Evolutionary conservation across 2,329 filamentous ascomycete species (phyloP).

Genomic region (Nothophaeocryptopus gaeumannii): DNA sequence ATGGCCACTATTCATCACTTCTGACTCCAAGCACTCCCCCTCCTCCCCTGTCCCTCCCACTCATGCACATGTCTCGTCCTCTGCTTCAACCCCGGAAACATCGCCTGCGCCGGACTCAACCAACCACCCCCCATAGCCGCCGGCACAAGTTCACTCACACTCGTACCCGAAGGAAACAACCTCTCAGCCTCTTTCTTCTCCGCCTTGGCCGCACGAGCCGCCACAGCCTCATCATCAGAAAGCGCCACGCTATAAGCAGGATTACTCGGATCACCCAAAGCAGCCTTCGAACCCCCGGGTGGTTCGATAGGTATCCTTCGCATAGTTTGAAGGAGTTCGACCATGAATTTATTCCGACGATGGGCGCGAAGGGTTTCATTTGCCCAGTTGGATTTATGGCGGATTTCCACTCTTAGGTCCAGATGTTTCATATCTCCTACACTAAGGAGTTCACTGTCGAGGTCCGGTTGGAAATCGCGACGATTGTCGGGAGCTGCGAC

Average conservation of each 20-base stretch:
- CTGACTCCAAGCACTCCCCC: slow-evolving; percentile 2
- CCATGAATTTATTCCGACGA: slow-evolving; percentile 91
- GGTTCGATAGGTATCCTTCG: slow-evolving; percentile 80
- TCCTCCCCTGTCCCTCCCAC: neutral
- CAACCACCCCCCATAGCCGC: neutral
- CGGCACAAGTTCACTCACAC: slow-evolving; percentile 9
- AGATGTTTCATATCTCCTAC: slow-evolving; percentile 33
- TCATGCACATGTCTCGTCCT: slow-evolving; percentile 3
- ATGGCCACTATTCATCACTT: neutral
- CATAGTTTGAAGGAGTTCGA: slow-evolving; percentile 76
- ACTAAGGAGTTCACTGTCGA: slow-evolving; percentile 34
- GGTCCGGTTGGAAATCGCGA: slow-evolving; percentile 34
- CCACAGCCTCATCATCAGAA: slow-evolving; percentile 16
- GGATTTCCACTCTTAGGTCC: slow-evolving; percentile 34
- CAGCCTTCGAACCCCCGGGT: slow-evolving; percentile 58
- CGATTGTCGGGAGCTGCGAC: slow-evolving; percentile 34
- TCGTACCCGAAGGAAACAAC: slow-evolving; percentile 40
- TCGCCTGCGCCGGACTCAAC: slow-evolving; percentile 12
- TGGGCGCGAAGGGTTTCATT: slow-evolving; percentile 74
- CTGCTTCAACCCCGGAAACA: slow-evolving; percentile 16
- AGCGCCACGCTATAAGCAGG: slow-evolving; percentile 60
- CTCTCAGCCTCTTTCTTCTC: slow-evolving; percentile 52
- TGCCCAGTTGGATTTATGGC: slow-evolving; percentile 46
- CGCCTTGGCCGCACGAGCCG: slow-evolving; percentile 12
- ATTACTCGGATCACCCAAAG: slow-evolving; percentile 59